phyloP scores from a whole-genome alignment of 73 alveolate species.

The Durusdinium trenchii region DNA sequence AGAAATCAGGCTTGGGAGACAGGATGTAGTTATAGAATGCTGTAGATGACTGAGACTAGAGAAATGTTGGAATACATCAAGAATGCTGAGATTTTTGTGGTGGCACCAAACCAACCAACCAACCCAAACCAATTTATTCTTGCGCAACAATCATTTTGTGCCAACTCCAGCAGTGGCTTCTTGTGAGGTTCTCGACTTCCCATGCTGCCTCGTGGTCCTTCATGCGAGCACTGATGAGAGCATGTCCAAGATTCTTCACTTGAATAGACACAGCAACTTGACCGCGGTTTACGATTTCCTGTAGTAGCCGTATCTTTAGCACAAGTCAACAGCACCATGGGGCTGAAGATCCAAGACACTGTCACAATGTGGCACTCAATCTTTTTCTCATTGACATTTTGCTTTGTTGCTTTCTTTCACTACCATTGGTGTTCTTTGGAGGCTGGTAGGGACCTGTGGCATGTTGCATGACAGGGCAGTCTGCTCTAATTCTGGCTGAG shows the following conservation, averaged over 20 bases:
- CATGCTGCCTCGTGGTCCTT: conserved; percentile 60
- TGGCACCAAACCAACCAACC: background rate
- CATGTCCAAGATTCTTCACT: background rate
- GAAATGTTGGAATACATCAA: no score
- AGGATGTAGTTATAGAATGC: background rate
- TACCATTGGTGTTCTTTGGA: background rate
- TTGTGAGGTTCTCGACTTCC: conserved; percentile 24
- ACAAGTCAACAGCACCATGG: no score
- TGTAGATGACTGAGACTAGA: no score
- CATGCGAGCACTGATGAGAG: background rate
- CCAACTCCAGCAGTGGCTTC: background rate
- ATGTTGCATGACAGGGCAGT: no score
- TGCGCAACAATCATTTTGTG: background rate
- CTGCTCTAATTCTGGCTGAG: no score
- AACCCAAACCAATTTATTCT: background rate
- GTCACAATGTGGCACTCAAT: no score
- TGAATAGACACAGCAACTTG: conserved; percentile 58
- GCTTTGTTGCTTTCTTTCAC: no score
- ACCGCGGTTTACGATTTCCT: no score
- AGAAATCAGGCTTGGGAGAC: conserved; percentile 16
- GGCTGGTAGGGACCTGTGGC: no score
- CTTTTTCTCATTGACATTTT: no score
- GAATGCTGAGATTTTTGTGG: background rate
- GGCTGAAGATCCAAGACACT: no score
- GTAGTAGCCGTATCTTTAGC: no score